Percentiles rank a stretch among this genome's conserved stretches.
phyloP scores from a whole-genome alignment of 805 yeast genomes.

The Blastobotrys americana region DNA sequence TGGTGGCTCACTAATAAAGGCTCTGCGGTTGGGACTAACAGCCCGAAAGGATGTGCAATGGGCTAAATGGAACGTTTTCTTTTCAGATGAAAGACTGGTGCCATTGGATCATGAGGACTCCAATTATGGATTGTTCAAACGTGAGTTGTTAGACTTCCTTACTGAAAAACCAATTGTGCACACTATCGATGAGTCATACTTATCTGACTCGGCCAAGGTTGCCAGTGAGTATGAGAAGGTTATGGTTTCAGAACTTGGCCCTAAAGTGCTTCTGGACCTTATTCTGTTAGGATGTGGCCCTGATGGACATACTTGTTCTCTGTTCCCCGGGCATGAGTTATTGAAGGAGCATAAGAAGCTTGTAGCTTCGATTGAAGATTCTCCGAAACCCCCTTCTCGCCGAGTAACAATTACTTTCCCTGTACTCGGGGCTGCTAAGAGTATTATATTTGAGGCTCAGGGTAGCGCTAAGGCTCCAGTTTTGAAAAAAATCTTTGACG shows the following conservation, averaged over 20 bases:
- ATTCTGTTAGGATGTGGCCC: conserved; percentile 88
- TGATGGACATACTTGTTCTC: conserved; percentile 91
- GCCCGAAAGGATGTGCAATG: conserved; percentile 38
- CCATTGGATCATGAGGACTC: conserved; percentile 77
- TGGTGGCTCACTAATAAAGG: conserved; percentile 86
- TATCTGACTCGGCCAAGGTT: conserved; percentile 47
- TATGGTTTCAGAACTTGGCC: conserved; percentile 43
- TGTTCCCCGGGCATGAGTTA: conserved; percentile 77
- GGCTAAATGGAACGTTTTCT: conserved; percentile 51
- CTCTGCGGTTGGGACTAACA: conserved; percentile 55
- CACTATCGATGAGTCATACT: conserved; percentile 58
- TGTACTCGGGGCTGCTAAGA: conserved; percentile 46
- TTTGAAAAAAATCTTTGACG: conserved; percentile 59
- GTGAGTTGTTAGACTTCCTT: conserved; percentile 45
- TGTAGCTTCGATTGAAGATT: conserved; percentile 65
- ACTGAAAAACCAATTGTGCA: conserved; percentile 48
- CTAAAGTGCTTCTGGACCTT: conserved; percentile 43
- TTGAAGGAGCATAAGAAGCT: conserved; percentile 45
- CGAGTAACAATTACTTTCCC: conserved; percentile 86
- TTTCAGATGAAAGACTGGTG: conserved; percentile 87
- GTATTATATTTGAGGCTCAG: conserved; percentile 78
- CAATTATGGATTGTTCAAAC: conserved; percentile 73
- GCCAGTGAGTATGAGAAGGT: conserved; percentile 56
- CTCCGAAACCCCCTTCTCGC: conserved; percentile 92
- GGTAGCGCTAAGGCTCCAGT: conserved; percentile 78